Evolutionary conservation across 768 basidiomycete genomes (phyloP).

Genomic region (Boletus bicolor): DNA sequence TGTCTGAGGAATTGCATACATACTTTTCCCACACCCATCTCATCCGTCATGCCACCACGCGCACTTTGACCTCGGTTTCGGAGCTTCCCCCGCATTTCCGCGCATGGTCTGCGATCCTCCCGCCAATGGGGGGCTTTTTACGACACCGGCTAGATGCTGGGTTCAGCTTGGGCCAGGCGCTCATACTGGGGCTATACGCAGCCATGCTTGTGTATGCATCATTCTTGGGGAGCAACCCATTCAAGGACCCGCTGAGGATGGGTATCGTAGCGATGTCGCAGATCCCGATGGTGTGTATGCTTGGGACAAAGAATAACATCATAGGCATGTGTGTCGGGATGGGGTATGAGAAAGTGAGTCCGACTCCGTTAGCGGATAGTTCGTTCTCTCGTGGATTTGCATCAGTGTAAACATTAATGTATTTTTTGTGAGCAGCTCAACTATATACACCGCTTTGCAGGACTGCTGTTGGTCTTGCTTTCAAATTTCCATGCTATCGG

Average conservation of each 20-base stretch:
- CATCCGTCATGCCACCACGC: constrained; percentile 16
- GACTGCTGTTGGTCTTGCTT: constrained; percentile 39
- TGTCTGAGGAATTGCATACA: constrained; percentile 28
- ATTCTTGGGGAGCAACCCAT: constrained; percentile 34
- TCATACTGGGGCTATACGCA: constrained; percentile 37
- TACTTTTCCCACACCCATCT: constrained; percentile 26
- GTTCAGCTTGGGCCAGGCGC: constrained; percentile 37
- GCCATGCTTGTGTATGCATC: constrained; percentile 35
- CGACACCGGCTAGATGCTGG: constrained; percentile 33
- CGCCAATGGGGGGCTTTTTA: constrained; percentile 32
- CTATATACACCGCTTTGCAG: constrained; percentile 54
- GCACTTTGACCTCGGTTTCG: constrained; percentile 7
- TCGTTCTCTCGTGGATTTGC: not conserved
- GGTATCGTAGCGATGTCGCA: constrained; percentile 42
- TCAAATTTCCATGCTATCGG: constrained; percentile 42
- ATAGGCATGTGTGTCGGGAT: constrained; percentile 39
- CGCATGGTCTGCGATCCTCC: constrained; percentile 35
- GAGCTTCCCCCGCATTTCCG: constrained; percentile 36
- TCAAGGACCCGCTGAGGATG: constrained; percentile 32
- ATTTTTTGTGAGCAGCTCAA: constrained; percentile 38
- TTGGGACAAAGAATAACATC: constrained; percentile 50
- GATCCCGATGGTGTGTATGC: constrained; percentile 41
- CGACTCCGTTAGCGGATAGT: not conserved
- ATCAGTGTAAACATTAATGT: not conserved
- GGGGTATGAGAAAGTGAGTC: constrained; percentile 46